Evolutionary conservation across 2,329 filamentous ascomycete genomes (phyloP), one percentile per base, ranked within the genome.

Genomic region (Arthrinium phaeospermum): DNA sequence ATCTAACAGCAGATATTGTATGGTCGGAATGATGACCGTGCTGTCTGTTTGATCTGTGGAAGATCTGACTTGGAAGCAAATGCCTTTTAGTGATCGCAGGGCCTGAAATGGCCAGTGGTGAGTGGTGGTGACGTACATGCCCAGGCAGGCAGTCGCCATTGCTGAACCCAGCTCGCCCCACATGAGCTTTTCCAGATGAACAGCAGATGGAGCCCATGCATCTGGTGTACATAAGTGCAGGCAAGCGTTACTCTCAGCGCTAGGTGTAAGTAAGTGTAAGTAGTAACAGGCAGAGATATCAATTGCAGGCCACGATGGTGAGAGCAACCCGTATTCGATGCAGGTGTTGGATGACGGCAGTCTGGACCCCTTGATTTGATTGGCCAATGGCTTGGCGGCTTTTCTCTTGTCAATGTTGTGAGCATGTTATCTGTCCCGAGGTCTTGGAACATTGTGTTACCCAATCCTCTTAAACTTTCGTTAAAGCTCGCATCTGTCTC

Each of bases 381-480:
- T 41, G 37, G 37, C 37, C 37, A 41, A 41, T 41, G 8, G 37
- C 37, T 41, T 41, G 37, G 37, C 37, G 30, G 22, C 34, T 64
- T 64, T 24, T 41, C 19, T 37, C 8, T n/a, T 22, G 1, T 0
- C 37, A 41, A 41, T 41, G 34, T n/a, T 41, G 41, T n/a, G 57
- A 41, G 34, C 57, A 41, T 41, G 19, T 64, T 64, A 47, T 4
- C 10, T 41, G 57, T 64, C 57, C 34, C 57, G 57, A 64, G 34
- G 57, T 64, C 57, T 24, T 64, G 57, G 57, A 64, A 24, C 34
- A 41, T n/a, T 22, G 34, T 41, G 57, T 37, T 41, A 64, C 57
- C 57, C 57, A 64, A 41, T 19, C 45, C 45, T 47, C 14, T 61
- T 61, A 37, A 34, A 61, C 53, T 61, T 61, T 61, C 27, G 13